Evolutionary conservation across 1,284 basidiomycete genomes (phyloP).

Genomic region (Phellopilus nigrolimitatus): DNA sequence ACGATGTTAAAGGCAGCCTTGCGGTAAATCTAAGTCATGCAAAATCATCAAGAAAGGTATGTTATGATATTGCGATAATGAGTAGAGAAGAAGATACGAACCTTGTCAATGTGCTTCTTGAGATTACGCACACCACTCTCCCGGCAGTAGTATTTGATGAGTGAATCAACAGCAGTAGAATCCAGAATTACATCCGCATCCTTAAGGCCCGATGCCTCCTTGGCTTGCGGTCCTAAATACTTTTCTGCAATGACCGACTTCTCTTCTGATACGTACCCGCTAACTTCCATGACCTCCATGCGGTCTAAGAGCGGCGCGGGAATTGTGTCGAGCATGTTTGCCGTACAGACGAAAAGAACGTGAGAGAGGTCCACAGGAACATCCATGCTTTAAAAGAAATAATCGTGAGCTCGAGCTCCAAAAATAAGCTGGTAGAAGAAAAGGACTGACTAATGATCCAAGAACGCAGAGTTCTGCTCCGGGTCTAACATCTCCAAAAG

Average conservation of each 20-base stretch:
- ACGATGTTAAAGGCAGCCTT: constrained; percentile 95
- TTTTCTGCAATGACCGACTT: constrained; percentile 89
- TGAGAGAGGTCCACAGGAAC: constrained; percentile 95
- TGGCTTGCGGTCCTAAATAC: constrained; percentile 94
- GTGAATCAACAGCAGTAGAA: constrained; percentile 75
- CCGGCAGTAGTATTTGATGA: constrained; percentile 96
- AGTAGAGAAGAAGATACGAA: constrained; percentile 28
- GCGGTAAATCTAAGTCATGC: constrained; percentile 83
- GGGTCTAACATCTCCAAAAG: constrained; percentile 97
- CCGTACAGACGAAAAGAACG: constrained; percentile 97
- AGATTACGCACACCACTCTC: constrained; percentile 94
- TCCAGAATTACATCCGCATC: constrained; percentile 78
- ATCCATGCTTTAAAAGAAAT: constrained; percentile 65
- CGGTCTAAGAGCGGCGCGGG: constrained; percentile 94
- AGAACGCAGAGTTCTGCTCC: constrained; percentile 94
- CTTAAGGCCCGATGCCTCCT: constrained; percentile 85
- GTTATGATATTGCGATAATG: constrained; percentile 5
- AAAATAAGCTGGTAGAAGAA: background rate
- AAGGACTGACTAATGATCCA: constrained; percentile 84
- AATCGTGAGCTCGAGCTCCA: background rate
- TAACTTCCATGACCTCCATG: constrained; percentile 97
- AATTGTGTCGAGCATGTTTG: constrained; percentile 93
- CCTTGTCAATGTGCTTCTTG: constrained; percentile 97
- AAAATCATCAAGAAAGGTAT: constrained; percentile 11
- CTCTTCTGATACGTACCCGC: constrained; percentile 95